Percentiles rank a stretch among this genome's conserved stretches.
Evolutionary conservation across 2,329 filamentous ascomycete species (phyloP).

Genomic region (Hysterium pulicare): DNA sequence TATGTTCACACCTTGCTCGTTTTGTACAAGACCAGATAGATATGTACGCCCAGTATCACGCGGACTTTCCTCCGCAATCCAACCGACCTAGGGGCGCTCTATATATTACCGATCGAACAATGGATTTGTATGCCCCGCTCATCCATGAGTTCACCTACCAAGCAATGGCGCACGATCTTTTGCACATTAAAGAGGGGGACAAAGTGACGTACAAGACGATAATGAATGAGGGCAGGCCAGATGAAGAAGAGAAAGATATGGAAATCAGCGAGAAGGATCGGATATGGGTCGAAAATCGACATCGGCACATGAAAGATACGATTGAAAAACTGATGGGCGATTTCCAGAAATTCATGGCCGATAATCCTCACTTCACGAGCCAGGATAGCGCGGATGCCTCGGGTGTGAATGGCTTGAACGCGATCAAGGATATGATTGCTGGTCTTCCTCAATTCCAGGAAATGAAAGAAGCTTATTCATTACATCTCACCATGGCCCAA

Average conservation of each 20-base stretch:
- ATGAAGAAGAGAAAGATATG: constrained; percentile 81
- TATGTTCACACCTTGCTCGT: constrained; percentile 82
- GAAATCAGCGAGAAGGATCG: constrained; percentile 87
- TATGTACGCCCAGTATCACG: constrained; percentile 78
- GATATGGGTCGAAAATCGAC: constrained; percentile 92
- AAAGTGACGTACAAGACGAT: constrained; percentile 81
- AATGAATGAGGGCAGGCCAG: constrained; percentile 68
- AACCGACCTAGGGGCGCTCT: constrained; percentile 77
- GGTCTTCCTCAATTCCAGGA: constrained; percentile 92
- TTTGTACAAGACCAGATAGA: constrained; percentile 93
- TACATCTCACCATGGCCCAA: constrained; percentile 95
- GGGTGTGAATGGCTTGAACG: constrained; percentile 81
- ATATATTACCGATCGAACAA: constrained; percentile 83
- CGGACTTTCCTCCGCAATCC: constrained; percentile 77
- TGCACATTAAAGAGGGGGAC: constrained; percentile 83
- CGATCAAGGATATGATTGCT: constrained; percentile 95
- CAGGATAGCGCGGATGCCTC: constrained; percentile 64
- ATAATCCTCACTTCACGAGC: constrained; percentile 90
- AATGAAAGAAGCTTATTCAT: constrained; percentile 89
- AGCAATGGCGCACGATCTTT: constrained; percentile 92
- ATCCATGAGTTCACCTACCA: constrained; percentile 98
- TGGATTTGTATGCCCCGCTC: constrained; percentile 85
- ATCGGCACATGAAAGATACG: constrained; percentile 96
- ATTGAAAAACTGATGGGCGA: constrained; percentile 90
- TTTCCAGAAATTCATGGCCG: constrained; percentile 85